Evolutionary conservation across 306 rosid genomes (phyloP), one percentile per base, ranked within the genome.

Genomic region (Acacia melanoxylon): DNA sequence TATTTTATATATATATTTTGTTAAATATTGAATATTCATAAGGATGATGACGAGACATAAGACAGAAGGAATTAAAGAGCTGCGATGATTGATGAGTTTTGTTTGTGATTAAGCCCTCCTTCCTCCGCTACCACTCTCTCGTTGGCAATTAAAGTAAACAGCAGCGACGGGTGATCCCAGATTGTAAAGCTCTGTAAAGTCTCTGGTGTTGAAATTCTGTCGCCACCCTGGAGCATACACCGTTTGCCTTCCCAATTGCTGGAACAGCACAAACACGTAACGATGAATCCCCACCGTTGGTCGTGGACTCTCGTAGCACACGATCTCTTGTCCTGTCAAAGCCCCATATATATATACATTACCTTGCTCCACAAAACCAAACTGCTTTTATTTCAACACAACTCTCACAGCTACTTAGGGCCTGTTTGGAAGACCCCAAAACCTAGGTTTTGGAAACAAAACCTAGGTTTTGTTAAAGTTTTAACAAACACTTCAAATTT

Each of bases 221-320:
- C 97, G 93, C 97, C 98, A 92, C 5, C 95, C 97, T 0, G 98
- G 95, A 40, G 94, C 90, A 37, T 87, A 79, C 45, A 92, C 89
- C 0, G 89, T 87, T 33, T 89, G 90, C 81, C 97, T 86, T n/a
- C 94, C 82, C 9, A 70, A 35, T 33, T 94, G 98, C 8, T 86
- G 84, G 37, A 94, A 94, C 80, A 94, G 56, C 79, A 91, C 95
- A 5, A 91, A 84, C 7, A 86, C 87, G 8, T 87, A 67, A 19
- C 98, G 94, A 49, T 94, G 98, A 54, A 94, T 92, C 71, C 98
- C 98, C 80, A 78, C 73, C 10, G 92, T 78, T 44, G 98, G 98
- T 33, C 89, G 68, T 49, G 97, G 98, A 79, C 86, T 88, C 88
- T 86, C 88, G 45, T 85, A 85, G 56, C 78, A 7, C 86, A 85